Evolutionary conservation across 2,329 filamentous ascomycete genomes (phyloP).

Genomic region (Aspergillus arachidicola): DNA sequence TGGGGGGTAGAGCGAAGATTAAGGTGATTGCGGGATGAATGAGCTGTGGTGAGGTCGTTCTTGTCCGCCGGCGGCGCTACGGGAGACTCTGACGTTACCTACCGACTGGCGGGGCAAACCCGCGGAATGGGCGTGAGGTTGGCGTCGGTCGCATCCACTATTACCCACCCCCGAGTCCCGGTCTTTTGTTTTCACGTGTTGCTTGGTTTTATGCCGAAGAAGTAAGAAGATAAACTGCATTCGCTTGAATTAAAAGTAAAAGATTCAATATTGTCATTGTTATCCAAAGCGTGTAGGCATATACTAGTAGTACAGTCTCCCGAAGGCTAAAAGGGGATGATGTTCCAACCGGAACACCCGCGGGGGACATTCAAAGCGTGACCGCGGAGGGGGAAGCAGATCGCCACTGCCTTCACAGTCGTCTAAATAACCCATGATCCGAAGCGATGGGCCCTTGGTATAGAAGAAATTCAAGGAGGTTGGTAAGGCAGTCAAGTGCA

Average conservation of each 20-base stretch:
- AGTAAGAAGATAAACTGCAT: not conserved
- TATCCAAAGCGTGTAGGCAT: slow-evolving; percentile 16
- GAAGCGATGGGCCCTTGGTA: slow-evolving; percentile 7
- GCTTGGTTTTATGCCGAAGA: not conserved
- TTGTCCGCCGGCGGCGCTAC: slow-evolving; percentile 15
- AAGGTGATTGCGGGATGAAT: slow-evolving; percentile 5
- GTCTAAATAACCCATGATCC: slow-evolving; percentile 4
- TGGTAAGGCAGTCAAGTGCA: slow-evolving; percentile 2
- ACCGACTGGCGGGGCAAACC: slow-evolving; percentile 27
- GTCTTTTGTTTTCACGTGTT: not conserved
- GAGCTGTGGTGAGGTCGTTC: not conserved
- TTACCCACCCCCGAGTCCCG: not conserved
- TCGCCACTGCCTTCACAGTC: not conserved
- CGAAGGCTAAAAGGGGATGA: not conserved
- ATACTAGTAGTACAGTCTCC: slow-evolving; percentile 25
- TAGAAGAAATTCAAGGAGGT: slow-evolving; percentile 6
- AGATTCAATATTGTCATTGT: slow-evolving; percentile 13
- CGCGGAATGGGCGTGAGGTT: slow-evolving; percentile 1
- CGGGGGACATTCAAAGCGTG: not conserved
- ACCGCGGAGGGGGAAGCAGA: not conserved
- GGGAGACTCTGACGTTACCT: slow-evolving; percentile 30
- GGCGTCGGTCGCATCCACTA: not conserved
- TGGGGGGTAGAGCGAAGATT: not conserved
- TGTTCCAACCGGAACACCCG: not conserved
- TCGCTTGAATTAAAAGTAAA: not conserved